Conservation (phyloP, 2,329 filamentous ascomycete genomes). For the Capronia americana region DNA sequence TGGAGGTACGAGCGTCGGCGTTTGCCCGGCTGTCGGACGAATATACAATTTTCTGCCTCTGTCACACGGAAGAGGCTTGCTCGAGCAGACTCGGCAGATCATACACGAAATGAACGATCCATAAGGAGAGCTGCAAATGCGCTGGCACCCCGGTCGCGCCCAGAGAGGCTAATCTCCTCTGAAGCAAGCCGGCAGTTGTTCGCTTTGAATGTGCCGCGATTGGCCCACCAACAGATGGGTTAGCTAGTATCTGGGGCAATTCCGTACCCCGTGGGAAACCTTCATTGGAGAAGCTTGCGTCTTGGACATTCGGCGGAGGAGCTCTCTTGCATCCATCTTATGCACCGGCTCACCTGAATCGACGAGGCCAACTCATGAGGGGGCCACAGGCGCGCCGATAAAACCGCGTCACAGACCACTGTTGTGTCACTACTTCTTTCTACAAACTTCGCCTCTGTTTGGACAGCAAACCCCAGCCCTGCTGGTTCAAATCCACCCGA, state of each 20-base stretch:
- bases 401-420: slow-evolving; percentile 8
- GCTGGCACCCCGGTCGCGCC: not conserved
- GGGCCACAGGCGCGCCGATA: not conserved
- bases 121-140: not conserved
- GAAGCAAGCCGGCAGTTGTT: slow-evolving; percentile 22
- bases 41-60: not conserved
- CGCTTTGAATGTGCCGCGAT: slow-evolving; percentile 1
- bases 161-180: slow-evolving; percentile 6
- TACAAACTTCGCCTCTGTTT: not conserved
- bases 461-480: not conserved
- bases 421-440: slow-evolving; percentile 1
- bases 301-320: slow-evolving; percentile 3
- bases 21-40: not conserved
- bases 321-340: slow-evolving; percentile 9
- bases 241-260: slow-evolving; percentile 17
- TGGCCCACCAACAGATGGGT: slow-evolving; percentile 11
- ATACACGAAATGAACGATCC: not conserved
- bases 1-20: not conserved
- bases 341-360: slow-evolving; percentile 14
- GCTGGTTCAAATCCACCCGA: slow-evolving; percentile 1
- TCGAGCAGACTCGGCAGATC: slow-evolving; percentile 7
- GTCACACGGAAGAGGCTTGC: not conserved
- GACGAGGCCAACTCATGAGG: slow-evolving; percentile 4
- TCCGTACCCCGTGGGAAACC: slow-evolving; percentile 21
- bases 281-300: slow-evolving; percentile 21